Conservation (phyloP, 2,329 filamentous ascomycete species). For the Xylaria sp. region DNA sequence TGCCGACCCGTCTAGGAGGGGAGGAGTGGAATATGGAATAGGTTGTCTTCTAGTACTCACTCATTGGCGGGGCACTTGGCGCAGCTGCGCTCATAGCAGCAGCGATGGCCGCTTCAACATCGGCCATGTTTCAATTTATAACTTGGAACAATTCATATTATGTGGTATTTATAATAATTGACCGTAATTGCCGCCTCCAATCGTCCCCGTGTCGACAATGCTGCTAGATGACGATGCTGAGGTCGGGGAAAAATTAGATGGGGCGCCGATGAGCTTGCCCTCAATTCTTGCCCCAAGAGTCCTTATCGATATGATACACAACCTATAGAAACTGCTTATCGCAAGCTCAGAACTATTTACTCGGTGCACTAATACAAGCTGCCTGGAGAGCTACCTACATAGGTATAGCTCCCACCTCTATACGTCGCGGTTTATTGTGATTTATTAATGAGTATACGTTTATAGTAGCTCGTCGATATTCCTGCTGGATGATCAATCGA, state of each 20-base stretch:
- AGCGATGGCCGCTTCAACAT: slow-evolving; percentile 49
- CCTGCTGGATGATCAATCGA: too few relatives aligned
- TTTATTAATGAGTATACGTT: too few relatives aligned
- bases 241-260: slow-evolving; percentile 45
- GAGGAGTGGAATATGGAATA: slow-evolving; percentile 1
- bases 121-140: slow-evolving; percentile 44
- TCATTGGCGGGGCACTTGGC: slow-evolving; percentile 38
- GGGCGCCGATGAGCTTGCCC: slow-evolving; percentile 47
- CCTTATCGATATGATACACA: slow-evolving; percentile 48
- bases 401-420: too few relatives aligned
- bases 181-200: slow-evolving; percentile 12
- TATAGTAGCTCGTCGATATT: too few relatives aligned
- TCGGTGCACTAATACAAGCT: neutral
- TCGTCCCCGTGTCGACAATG: slow-evolving; percentile 13
- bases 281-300: slow-evolving; percentile 47
- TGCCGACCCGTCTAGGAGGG: neutral
- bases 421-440: too few relatives aligned
- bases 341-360: slow-evolving; percentile 23
- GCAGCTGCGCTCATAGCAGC: slow-evolving; percentile 46
- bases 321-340: slow-evolving; percentile 30
- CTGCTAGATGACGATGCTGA: slow-evolving; percentile 33
- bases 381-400: too few relatives aligned
- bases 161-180: slow-evolving; percentile 21
- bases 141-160: slow-evolving; percentile 32
- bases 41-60: slow-evolving; percentile 35